Percentiles rank a stretch among this genome's conserved stretches.
Evolutionary conservation across 139 green algal species (phyloP).

Genomic region (Closterium sp.): DNA sequence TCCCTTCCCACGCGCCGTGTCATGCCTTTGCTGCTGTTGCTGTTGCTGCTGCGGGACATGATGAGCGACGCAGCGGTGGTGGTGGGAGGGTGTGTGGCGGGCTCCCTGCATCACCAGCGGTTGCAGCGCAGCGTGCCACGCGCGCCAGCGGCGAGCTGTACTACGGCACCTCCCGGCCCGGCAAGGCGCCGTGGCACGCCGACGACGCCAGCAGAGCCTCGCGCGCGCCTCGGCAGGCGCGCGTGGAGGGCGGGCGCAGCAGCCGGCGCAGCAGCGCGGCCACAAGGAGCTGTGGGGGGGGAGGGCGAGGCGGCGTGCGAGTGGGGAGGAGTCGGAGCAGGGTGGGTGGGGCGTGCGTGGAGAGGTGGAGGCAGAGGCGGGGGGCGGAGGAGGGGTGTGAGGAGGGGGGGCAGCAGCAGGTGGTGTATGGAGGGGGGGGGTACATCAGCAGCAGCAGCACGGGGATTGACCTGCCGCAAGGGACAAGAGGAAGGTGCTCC

Average conservation of each 20-base stretch:
- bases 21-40: neutral
- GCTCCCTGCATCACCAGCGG: too few species aligned
- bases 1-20: too few species aligned
- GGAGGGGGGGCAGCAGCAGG: neutral
- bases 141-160: neutral
- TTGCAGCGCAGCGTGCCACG: neutral
- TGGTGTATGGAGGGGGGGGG: neutral
- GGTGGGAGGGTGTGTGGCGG: too few species aligned
- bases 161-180: neutral
- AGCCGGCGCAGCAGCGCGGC: neutral
- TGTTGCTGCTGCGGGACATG: neutral
- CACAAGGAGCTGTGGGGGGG: neutral
- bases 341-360: neutral
- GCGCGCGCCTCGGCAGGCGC: neutral
- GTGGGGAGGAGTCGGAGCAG: neutral
- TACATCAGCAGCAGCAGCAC: neutral
- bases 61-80: too few species aligned
- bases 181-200: too few species aligned
- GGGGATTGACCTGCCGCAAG: neutral
- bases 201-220: too few species aligned
- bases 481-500: neutral
- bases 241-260: neutral
- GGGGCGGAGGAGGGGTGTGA: neutral
- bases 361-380: neutral
- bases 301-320: too few species aligned